phyloP scores from a whole-genome alignment of 169 alveolate genomes.

The Plasmodium cynomolgi region DNA sequence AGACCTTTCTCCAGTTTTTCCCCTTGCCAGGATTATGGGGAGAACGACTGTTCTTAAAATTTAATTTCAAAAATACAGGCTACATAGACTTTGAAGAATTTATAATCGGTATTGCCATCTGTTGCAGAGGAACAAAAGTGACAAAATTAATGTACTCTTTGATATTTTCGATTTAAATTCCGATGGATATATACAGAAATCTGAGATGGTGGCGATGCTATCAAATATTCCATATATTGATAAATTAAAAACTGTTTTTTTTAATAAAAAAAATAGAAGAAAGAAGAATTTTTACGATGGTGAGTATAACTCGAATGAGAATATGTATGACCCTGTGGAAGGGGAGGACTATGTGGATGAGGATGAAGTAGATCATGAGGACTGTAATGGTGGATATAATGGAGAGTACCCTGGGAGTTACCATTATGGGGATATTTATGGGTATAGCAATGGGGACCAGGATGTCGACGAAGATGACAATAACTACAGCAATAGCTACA shows the following conservation, averaged over 20 bases:
- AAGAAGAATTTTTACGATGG: conserved; percentile 8
- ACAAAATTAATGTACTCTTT: conserved; percentile 86
- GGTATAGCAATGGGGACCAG: background rate
- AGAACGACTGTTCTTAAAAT: conserved; percentile 86
- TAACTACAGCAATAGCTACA: conserved; percentile 11
- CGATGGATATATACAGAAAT: conserved; percentile 86
- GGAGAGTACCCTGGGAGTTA: background rate
- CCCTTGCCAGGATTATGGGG: conserved; percentile 92
- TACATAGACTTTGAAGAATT: conserved; percentile 89
- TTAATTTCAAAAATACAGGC: conserved; percentile 84
- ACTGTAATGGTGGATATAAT: background rate
- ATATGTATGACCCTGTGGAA: background rate
- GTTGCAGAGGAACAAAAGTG: conserved; percentile 91
- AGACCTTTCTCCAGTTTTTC: conserved; percentile 89
- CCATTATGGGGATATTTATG: background rate
- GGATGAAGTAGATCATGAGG: background rate
- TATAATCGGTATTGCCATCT: conserved; percentile 85
- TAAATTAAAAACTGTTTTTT: conserved; percentile 75
- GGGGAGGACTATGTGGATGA: background rate
- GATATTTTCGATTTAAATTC: conserved; percentile 88
- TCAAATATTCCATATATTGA: conserved; percentile 88
- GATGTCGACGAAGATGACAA: conserved; percentile 2
- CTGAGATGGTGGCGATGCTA: conserved; percentile 90
- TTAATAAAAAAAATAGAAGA: conserved; percentile 37
- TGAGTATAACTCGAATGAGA: background rate